Evolutionary conservation across 768 basidiomycete genomes (phyloP).

Genomic region (Lactarius evosmus): DNA sequence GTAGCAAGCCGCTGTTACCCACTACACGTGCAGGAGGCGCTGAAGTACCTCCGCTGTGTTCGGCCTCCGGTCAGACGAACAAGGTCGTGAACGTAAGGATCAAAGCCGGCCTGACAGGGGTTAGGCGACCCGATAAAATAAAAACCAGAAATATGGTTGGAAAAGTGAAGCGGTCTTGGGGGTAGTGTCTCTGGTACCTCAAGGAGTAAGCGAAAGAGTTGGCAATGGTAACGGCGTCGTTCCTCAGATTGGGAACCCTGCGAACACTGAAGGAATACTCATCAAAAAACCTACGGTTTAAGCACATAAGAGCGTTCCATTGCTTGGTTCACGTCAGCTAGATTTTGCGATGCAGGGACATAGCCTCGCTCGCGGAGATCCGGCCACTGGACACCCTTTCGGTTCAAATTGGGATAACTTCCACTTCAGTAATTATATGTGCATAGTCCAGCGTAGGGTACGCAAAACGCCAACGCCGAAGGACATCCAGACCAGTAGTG

Average conservation of each 20-base stretch:
- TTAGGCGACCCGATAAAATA: no score
- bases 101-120: no score
- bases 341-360: no score
- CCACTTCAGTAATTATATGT: neutral
- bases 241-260: neutral
- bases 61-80: neutral
- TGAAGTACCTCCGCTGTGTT: no score
- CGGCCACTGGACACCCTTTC: no score
- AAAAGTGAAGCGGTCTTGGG: neutral
- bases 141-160: neutral
- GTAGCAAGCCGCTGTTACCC: neutral
- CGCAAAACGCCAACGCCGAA: no score
- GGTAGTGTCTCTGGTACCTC: neutral
- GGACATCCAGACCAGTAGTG: neutral
- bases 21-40: no score
- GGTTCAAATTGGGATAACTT: no score
- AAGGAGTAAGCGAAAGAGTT: neutral
- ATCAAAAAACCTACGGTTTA: no score
- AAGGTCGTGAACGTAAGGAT: neutral
- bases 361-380: no score
- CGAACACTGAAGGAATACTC: neutral
- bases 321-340: no score
- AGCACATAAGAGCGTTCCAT: neutral
- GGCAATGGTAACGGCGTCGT: neutral
- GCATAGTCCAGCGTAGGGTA: no score